These are phyloP conservation scores for Penicillium simplicissimum DNA, from an alignment of 495 filamentous ascomycete species.

Conservation along the genomic window DNA sequence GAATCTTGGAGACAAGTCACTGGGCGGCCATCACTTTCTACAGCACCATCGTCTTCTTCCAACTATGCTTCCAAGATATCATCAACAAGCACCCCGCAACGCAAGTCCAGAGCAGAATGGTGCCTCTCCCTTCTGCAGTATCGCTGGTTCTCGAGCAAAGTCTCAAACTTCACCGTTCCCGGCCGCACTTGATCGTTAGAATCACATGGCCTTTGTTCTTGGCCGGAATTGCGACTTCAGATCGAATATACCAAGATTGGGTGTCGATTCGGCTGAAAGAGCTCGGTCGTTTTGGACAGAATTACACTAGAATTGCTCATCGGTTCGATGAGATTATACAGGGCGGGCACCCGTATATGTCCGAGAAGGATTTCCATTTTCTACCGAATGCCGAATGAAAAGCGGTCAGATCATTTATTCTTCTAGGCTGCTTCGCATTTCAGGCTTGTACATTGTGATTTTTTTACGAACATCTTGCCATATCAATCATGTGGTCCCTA, in stretches of 20 bases:
- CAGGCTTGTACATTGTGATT: too few relatives aligned
- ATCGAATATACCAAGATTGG: conserved; percentile 38
- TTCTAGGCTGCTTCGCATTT: too few relatives aligned
- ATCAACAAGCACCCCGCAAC: conserved; percentile 10
- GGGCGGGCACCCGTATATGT: conserved; percentile 20
- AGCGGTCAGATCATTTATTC: too few relatives aligned
- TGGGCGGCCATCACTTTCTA: conserved; percentile 38
- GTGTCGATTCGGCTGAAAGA: conserved; percentile 35
- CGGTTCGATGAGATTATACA: conserved; percentile 33
- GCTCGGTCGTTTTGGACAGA: conserved; percentile 33
- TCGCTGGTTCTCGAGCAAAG: conserved; percentile 30
- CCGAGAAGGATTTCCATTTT: neutral
- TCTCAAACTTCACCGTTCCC: conserved; percentile 33
- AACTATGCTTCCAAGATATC: conserved; percentile 30
- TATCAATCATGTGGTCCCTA: neutral
- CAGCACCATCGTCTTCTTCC: conserved; percentile 31
- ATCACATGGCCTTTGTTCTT: conserved; percentile 37
- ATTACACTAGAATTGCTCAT: conserved; percentile 24
- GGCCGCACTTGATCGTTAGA: conserved; percentile 30
- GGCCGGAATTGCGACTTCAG: conserved; percentile 35
- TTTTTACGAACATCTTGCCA: too few relatives aligned
- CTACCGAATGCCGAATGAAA: neutral
- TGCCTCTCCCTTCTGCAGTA: conserved; percentile 26
- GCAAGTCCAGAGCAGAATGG: conserved; percentile 8
- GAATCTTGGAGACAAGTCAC: conserved; percentile 35